These are phyloP conservation scores for Serpula lacrymans DNA, from an alignment of 768 basidiomycete genomes.

Conservation along the genomic window DNA sequence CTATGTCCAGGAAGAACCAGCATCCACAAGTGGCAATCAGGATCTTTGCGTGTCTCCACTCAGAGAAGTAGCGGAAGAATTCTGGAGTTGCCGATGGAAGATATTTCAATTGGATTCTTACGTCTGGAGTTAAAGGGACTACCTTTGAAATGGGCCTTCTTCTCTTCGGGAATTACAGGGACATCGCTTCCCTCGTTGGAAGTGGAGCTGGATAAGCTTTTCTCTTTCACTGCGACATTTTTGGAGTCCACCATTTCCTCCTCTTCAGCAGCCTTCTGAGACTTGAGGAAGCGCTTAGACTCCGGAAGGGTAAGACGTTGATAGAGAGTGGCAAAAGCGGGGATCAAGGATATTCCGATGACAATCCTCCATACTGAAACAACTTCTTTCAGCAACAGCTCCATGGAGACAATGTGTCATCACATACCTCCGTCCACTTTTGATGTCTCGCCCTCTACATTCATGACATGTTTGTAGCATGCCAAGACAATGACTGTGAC, in stretches of 20 bases:
- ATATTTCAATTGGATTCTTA: no score
- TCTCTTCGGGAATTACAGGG: conserved; percentile 23
- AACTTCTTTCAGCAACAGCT: background rate
- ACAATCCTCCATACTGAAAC: conserved; percentile 68
- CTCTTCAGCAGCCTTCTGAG: conserved; percentile 33
- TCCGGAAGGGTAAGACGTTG: conserved; percentile 74
- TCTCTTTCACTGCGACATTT: conserved; percentile 16
- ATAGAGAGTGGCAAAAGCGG: conserved; percentile 72
- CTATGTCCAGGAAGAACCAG: conserved; percentile 78
- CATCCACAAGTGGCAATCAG: conserved; percentile 64
- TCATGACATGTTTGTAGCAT: conserved; percentile 62
- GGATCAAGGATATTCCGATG: conserved; percentile 70
- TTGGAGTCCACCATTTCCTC: conserved; percentile 31
- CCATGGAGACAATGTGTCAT: background rate
- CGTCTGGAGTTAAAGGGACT: background rate
- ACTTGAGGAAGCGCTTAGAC: conserved; percentile 50
- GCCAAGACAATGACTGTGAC: conserved; percentile 61
- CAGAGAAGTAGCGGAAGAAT: conserved; percentile 63
- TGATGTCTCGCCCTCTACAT: conserved; percentile 50
- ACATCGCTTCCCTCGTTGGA: conserved; percentile 2
- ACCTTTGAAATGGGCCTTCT: conserved; percentile 55
- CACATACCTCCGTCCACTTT: conserved; percentile 68
- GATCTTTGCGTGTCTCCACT: conserved; percentile 67
- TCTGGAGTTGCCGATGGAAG: conserved; percentile 33
- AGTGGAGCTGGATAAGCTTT: conserved; percentile 2